phyloP scores from a whole-genome alignment of 2,329 filamentous ascomycete species.

The Fusarium nanum region DNA sequence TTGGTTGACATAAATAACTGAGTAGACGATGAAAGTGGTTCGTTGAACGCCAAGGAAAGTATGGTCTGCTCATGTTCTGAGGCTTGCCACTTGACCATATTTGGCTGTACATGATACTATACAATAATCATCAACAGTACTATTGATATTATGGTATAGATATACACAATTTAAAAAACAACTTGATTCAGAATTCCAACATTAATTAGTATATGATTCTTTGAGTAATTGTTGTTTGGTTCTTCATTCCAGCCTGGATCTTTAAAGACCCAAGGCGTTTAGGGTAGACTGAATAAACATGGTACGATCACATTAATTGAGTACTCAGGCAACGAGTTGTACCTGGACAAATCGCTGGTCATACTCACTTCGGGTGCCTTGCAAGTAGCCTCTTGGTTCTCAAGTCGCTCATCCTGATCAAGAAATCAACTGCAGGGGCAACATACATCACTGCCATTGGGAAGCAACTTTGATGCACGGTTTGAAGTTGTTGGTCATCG shows the following conservation, averaged over 20 bases:
- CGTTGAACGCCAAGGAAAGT: constrained; percentile 31
- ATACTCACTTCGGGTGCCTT: neutral
- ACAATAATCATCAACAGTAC: neutral
- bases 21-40: constrained; percentile 18
- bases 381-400: neutral
- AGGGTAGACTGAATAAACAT: neutral
- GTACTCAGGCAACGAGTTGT: neutral
- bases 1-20: neutral
- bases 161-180: too few species aligned
- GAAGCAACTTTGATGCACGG: neutral
- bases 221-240: neutral
- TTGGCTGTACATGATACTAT: neutral
- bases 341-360: neutral
- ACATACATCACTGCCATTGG: neutral
- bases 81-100: constrained; percentile 38
- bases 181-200: neutral
- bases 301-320: neutral
- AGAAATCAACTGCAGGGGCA: neutral
- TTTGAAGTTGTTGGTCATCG: neutral
- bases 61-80: neutral
- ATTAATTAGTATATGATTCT: neutral
- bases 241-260: neutral
- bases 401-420: neutral
- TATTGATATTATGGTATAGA: neutral
- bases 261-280: neutral